Base-by-base conservation (phyloP, 306 rosid genomes). In the Luffa acutangula region DNA sequence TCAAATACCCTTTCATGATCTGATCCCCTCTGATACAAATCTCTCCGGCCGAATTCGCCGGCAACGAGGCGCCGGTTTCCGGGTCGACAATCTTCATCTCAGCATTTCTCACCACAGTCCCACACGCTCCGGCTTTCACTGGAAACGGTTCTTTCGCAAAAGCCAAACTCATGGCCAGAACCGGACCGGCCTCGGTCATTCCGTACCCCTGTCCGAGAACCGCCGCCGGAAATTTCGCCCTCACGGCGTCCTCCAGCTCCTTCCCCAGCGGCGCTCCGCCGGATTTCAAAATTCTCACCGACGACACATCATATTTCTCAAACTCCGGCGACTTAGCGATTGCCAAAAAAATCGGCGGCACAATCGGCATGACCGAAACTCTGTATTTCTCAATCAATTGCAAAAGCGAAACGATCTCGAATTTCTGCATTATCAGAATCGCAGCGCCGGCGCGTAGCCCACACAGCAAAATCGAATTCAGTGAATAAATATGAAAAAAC, bases 141-240 rank as follows among this genome's bases (percentile, higher is more conserved):
- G 75, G 46, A 3, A 79, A 85, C 2, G 97, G 88, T 37, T 92
- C 89, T 82, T 77, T 77, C 4, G 80, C 80, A 12, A 58, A 77
- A 7, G 94, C 89, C 77, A 94, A 59, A 81, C 96, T 89, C 83
- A 94, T 89, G 0, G 90, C 7, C 4, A 93, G 77, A 70, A 90
- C 92, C n/a, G 97, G 93, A 1, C 98, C 97, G 1, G 90, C 98
- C 81, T 94, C 98, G 2, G 98, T 94, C 98, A 94, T 94, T 5
- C 98, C 98, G 33, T 92, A 92, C 6, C 97, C 98, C 90, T 93
- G 97, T 4, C 96, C 98, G 41, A 94, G 87, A 31, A 77, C 85
- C 25, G 91, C 96, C 7, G 80, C 69, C 0, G 98, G 97, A 77
- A 94, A 92, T 77, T 90, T 89, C 20, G 88, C 79, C 43, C 84